Evolutionary conservation across 495 filamentous ascomycete species (phyloP), one percentile per base, ranked within the genome.

Genomic region (Podospora anserina): DNA sequence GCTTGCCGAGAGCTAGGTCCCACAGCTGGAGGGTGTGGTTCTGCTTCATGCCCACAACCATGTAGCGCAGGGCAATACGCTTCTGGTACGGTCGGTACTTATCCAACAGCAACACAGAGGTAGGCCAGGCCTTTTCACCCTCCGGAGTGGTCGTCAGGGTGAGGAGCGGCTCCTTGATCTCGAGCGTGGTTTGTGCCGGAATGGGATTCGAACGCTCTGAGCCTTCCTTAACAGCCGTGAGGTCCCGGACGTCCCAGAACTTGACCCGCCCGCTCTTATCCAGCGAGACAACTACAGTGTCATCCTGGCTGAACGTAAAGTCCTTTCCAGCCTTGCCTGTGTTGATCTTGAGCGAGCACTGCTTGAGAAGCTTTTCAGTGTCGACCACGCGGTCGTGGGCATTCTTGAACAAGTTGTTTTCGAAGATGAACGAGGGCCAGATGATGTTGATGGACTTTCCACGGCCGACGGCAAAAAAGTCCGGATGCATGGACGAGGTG

Each of bases 311-410:
- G 81, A 99, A 99, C 60, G 89, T 88, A 76, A 98, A 99, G 72
- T 99, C 96, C 78, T 99, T 98, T 34, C 93, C 94, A 61, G 96
- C 96, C 80, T 99, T 99, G 63, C 96, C 96, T 65, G 93, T 97
- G 59, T 92, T 91, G 77, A 99, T 95, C 79, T 92, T 94, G 69
- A 97, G 83, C 54, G 90, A 88, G 73, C 91, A 94, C 69, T 96
- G 89, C 69, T 88, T 88, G 71, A 96, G 87, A 71, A 96, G 96
- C 73, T 88, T 92, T 75, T 96, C 91, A 4, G 86, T 91, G 75
- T 96, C 91, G 69, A 93, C 88, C 34, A 89, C 84, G 59, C 90
- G 90, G 70, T 90, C 87, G 62, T 86, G 81, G n/a, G 89, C 90
- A 61, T 87, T 82, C 68, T 90, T 89, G 70, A 91, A 89, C 63